Evolutionary conservation across 2,329 filamentous ascomycete genomes (phyloP), one percentile per base, ranked within the genome.

Genomic region (Aspergillus ochraceus): DNA sequence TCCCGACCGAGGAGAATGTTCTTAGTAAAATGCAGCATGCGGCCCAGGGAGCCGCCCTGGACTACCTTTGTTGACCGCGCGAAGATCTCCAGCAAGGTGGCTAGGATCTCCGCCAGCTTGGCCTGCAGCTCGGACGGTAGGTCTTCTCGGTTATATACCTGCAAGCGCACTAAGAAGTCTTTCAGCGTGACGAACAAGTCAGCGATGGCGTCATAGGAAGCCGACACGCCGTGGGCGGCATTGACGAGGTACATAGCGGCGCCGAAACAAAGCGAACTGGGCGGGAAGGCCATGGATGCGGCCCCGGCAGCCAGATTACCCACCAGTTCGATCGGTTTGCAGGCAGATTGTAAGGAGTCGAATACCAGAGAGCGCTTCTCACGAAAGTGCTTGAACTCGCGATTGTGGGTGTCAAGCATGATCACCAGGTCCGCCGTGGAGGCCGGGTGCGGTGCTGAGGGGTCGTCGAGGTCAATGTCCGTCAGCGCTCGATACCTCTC

Each of bases 21-120:
- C 55, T 79, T 75, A 55, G 77, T 79, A 1, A 78, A 70, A 59
- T 76, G 78, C 56, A 79, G 59, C 19, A 70, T 45, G 24, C 78
- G 75, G 22, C 80, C 80, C 17, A 42, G 36, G 14, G 36, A 42
- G 6, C 36, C 36, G 1, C 72, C 72, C 1, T 73, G 72, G 32
- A 81, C 72, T 52, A 78, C 75, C 60, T 79, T 78, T 19, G 74
- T 74, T 0, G 80, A 76, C 0, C 80, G 64, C 9, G 81, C 73
- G 30, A 83, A 74, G 4, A 82, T 77, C 58, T 82, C 76, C 39
- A 83, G 79, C 0, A 83, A 60, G 0, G 78, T 74, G 0, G 76
- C 76, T 2, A 83, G 70, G 6, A 82, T 80, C 2, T 72, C 68
- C 14, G 76, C 74, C 3, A 81, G 68, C 57, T 81, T 80, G 17